Base-by-base conservation (phyloP, 2,329 filamentous ascomycete genomes). In the Diaporthe velutina region DNA sequence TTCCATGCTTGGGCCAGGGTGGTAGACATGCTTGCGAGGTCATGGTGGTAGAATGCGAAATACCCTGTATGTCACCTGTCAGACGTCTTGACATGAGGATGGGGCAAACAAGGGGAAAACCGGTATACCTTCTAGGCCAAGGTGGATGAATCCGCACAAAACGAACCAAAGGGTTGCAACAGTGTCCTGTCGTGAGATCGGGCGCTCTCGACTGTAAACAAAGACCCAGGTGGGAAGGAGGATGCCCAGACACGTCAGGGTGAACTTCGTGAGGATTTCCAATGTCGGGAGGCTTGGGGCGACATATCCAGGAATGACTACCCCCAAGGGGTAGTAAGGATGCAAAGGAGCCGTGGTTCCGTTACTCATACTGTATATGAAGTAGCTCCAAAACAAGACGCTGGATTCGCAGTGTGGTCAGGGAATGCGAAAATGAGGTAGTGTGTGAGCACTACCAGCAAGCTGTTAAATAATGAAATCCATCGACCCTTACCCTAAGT, bases 81-180 rank as follows among this genome's bases (percentile, higher is more conserved):
- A 73, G n/a, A 4, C 71, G 73, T 82, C n/a, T 17, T 9, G 30
- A 12, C 7, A 25, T 48, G 30, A 40, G 19, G n/a, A 57, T 42
- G n/a, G 61, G 13, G 35, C 48, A 45, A 38, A 0, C 28, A 8
- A 33, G 1, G 17, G 25, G 10, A 10, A 0, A 1, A 25, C 73
- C 60, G 58, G 74, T 73, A 42, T 76, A 83, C 83, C 84, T 78
- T 88, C 86, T 52, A 87, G 83, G 77, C 85, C 82, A 30, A 85
- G 70, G 76, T 86, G 85, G 75, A 86, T 86, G 76, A 78, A 89
- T 82, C 85, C 89, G 88, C 93, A 94, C 19, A 96, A 86, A 30
- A 93, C 88, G 82, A 96, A 96, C 94, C 94, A 96, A 83, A 95
- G 83, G 30, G 93, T 89, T 6, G 89, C 89, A 17, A 88, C 78